phyloP scores from a whole-genome alignment of 257 asterid genomes.

The Marsdenia floribunda region DNA sequence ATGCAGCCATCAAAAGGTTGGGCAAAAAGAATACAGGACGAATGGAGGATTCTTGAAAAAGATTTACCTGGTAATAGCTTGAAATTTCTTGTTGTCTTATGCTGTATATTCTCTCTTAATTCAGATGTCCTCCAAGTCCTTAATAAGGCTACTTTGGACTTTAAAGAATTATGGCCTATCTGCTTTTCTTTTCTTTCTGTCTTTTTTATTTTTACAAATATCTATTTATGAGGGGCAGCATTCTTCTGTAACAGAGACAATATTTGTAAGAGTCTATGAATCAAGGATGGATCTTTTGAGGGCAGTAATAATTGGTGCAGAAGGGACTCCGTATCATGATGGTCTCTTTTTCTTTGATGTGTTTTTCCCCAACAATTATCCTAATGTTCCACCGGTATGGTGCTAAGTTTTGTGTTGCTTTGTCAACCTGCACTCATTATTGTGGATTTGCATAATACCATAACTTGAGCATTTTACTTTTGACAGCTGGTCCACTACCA shows the following conservation, averaged over 20 bases:
- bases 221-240: neutral
- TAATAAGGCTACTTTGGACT: neutral
- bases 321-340: slow-evolving; percentile 96
- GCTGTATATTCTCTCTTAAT: neutral
- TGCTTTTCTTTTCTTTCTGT: too few relatives aligned
- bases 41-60: slow-evolving; percentile 81
- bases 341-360: slow-evolving; percentile 96
- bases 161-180: neutral
- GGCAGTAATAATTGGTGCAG: slow-evolving; percentile 91
- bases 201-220: neutral
- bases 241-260: slow-evolving; percentile 45
- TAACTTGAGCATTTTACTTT: slow-evolving; percentile 9
- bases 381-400: slow-evolving; percentile 85
- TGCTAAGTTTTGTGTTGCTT: slow-evolving; percentile 1
- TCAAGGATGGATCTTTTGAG: slow-evolving; percentile 89
- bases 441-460: slow-evolving; percentile 2
- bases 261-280: slow-evolving; percentile 83
- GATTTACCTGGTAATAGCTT: slow-evolving; percentile 67
- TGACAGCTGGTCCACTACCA: slow-evolving; percentile 80
- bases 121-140: neutral
- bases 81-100: neutral
- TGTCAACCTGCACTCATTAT: neutral
- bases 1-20: slow-evolving; percentile 60
- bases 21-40: slow-evolving; percentile 90
- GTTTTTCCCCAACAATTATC: slow-evolving; percentile 69